These are phyloP conservation scores for Rhodotorula sp. DNA, from an alignment of 1,284 basidiomycete species.

Conservation along the genomic window DNA sequence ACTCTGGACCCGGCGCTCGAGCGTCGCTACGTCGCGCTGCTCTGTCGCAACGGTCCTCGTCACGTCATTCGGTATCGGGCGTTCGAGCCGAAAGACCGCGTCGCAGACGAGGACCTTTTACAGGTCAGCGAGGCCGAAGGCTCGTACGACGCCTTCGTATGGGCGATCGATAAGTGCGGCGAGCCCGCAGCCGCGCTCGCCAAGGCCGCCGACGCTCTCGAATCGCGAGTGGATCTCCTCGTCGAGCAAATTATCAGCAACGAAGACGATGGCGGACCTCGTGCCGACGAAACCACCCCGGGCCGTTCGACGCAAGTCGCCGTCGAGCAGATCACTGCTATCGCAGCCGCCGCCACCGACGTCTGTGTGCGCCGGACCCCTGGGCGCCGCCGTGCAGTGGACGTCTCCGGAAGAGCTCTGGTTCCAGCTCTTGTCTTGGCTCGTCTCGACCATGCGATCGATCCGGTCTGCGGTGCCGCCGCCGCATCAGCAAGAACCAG, in stretches of 20 bases:
- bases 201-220: conserved; percentile 64
- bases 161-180: conserved; percentile 70
- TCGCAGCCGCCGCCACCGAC: conserved; percentile 42
- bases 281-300: background rate
- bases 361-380: conserved; percentile 40
- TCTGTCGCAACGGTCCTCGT: conserved; percentile 67
- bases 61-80: conserved; percentile 67
- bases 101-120: conserved; percentile 63
- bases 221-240: too few species aligned
- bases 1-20: conserved; percentile 56
- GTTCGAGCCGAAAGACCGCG: conserved; percentile 48
- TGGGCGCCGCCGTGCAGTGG: background rate
- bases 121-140: conserved; percentile 64
- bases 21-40: conserved; percentile 67
- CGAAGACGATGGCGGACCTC: conserved; percentile 31
- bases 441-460: conserved; percentile 11
- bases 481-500: conserved; percentile 63
- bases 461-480: conserved; percentile 1
- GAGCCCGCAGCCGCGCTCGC: conserved; percentile 64
- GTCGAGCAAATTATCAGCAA: conserved; percentile 52
- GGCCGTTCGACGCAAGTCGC: conserved; percentile 30
- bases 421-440: conserved; percentile 77
- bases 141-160: conserved; percentile 75
- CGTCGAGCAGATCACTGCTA: conserved; percentile 52
- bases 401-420: conserved; percentile 77